Evolutionary conservation across 148 eudicot species (phyloP).

Genomic region (Persicaria tinctoria): DNA sequence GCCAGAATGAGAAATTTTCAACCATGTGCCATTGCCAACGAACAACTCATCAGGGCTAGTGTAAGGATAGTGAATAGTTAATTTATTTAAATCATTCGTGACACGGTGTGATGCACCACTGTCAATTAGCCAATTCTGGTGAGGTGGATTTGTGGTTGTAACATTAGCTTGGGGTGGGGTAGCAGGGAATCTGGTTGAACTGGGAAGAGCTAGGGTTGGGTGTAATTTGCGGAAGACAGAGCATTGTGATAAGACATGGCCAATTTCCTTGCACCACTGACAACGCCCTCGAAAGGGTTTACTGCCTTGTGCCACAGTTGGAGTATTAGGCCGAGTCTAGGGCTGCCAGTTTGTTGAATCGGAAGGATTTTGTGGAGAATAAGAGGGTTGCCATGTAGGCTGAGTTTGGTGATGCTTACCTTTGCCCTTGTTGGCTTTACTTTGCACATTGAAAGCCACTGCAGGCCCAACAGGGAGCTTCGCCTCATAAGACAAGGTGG

Average conservation of each 20-base stretch:
- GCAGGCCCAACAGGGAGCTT: not conserved
- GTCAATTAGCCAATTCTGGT: not conserved
- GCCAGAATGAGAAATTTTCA: not conserved
- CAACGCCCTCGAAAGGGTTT: not conserved
- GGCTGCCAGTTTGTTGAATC: not conserved
- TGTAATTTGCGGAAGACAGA: not conserved
- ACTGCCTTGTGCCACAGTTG: too few relatives aligned
- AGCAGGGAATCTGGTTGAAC: not conserved
- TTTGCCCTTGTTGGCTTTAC: not conserved
- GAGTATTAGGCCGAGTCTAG: too few relatives aligned
- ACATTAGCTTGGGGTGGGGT: not conserved
- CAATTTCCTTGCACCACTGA: not conserved
- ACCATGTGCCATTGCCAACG: not conserved
- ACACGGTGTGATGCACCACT: conserved; percentile 6
- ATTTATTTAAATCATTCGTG: not conserved
- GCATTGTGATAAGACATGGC: not conserved
- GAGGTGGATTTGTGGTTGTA: not conserved
- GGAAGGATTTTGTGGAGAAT: not conserved
- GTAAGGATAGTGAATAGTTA: not conserved
- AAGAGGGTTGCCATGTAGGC: not conserved
- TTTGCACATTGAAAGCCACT: not conserved
- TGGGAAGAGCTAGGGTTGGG: not conserved
- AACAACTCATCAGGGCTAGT: not conserved
- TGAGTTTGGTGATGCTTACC: not conserved
- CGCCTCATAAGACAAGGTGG: not conserved